A percentile compares a stretch with the other conserved stretches of the same genome.
These are phyloP conservation scores for Megacollybia marginata DNA, from an alignment of 768 basidiomycete species.

Conservation along the genomic window DNA sequence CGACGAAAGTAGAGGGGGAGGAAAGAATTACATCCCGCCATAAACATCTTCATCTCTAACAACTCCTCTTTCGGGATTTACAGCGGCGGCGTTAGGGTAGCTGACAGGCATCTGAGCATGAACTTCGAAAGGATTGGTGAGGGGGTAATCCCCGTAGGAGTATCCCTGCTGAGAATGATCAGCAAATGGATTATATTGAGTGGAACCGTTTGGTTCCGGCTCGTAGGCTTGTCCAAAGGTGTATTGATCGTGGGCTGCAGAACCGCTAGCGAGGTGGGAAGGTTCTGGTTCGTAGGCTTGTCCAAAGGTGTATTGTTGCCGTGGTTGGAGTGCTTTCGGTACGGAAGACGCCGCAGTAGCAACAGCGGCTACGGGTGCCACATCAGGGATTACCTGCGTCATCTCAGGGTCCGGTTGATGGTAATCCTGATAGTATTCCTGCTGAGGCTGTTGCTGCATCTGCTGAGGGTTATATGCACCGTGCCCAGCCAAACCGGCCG, in stretches of 20 bases:
- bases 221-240: background rate
- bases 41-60: conserved; percentile 26
- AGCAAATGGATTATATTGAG: background rate
- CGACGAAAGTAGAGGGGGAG: conserved; percentile 2
- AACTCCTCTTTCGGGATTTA: conserved; percentile 14
- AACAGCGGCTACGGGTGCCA: no score
- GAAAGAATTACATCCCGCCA: conserved; percentile 23
- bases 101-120: background rate
- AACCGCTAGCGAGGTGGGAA: background rate
- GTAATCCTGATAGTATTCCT: conserved; percentile 1
- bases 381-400: no score
- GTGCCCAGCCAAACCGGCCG: conserved; percentile 31
- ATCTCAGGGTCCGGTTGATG: background rate
- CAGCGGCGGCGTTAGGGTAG: conserved; percentile 13
- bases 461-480: conserved; percentile 34
- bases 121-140: background rate
- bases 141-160: background rate
- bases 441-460: conserved; percentile 39
- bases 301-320: background rate
- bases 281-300: background rate
- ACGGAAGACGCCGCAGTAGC: background rate
- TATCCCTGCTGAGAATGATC: background rate
- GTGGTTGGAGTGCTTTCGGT: background rate
- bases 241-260: background rate
- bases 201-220: no score